Conservation (phyloP, 1,284 basidiomycete species). For the Heimioporus retisporus region DNA sequence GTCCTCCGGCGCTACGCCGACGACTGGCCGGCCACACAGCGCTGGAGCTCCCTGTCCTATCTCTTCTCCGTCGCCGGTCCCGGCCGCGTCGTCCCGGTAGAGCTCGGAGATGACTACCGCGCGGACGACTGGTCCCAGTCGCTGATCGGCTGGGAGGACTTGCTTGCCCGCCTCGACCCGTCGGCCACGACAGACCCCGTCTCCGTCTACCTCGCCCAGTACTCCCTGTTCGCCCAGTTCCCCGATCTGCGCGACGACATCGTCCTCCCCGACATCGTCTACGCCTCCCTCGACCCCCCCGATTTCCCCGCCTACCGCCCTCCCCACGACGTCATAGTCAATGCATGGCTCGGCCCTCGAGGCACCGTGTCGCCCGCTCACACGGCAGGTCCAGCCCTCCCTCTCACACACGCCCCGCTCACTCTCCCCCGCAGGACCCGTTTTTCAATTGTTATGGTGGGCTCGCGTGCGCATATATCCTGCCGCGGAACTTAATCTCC, state of each 20-base stretch:
- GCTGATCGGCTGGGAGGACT: slow-evolving; percentile 83
- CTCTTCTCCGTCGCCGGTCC: slow-evolving; percentile 75
- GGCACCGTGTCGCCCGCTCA: slow-evolving; percentile 90
- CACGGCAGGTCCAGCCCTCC: slow-evolving; percentile 67
- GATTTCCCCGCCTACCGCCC: slow-evolving; percentile 65
- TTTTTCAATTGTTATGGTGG: slow-evolving; percentile 93
- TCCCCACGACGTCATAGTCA: slow-evolving; percentile 81
- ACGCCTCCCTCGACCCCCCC: slow-evolving; percentile 66
- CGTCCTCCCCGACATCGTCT: slow-evolving; percentile 89
- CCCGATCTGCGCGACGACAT: slow-evolving; percentile 83
- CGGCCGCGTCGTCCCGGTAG: slow-evolving; percentile 91
- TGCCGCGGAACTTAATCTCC: slow-evolving; percentile 12
- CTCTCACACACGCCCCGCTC: background rate
- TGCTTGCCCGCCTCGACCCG: slow-evolving; percentile 68
- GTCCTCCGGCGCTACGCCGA: slow-evolving; percentile 70
- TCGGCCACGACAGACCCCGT: slow-evolving; percentile 31
- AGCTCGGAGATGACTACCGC: slow-evolving; percentile 90
- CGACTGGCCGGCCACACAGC: slow-evolving; percentile 79
- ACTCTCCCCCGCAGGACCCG: slow-evolving; percentile 74
- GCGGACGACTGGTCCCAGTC: slow-evolving; percentile 85
- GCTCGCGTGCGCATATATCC: slow-evolving; percentile 19
- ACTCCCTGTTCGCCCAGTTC: slow-evolving; percentile 89
- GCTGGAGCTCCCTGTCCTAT: slow-evolving; percentile 80
- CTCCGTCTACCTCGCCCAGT: slow-evolving; percentile 91
- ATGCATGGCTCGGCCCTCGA: slow-evolving; percentile 91